Percentiles rank a stretch among this genome's conserved stretches.
phyloP scores from a whole-genome alignment of 140 eudicot species.

The Stevia rebaudiana region DNA sequence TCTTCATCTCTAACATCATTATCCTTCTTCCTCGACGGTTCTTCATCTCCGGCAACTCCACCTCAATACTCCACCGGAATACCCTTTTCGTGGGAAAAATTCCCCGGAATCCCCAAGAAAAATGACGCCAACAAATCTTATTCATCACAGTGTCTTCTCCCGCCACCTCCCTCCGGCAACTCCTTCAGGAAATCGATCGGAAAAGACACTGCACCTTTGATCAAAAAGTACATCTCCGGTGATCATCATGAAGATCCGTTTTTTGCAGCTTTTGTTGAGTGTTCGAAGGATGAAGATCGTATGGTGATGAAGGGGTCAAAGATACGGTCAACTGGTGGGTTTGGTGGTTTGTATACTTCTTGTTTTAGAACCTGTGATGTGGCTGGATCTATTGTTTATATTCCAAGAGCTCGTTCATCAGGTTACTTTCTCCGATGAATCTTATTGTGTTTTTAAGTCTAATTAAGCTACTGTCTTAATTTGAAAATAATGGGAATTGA shows the following conservation, averaged over 20 bases:
- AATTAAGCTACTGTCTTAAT: neutral
- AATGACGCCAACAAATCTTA: conserved; percentile 20
- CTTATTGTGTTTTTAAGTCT: neutral
- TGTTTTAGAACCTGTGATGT: conserved; percentile 54
- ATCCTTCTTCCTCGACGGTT: conserved; percentile 21
- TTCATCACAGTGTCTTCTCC: conserved; percentile 21
- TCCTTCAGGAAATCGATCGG: conserved; percentile 26
- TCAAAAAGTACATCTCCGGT: conserved; percentile 13
- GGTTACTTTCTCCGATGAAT: conserved; percentile 14
- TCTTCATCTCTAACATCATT: conserved; percentile 29
- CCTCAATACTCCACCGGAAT: conserved; percentile 38
- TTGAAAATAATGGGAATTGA: neutral
- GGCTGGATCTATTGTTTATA: conserved; percentile 51
- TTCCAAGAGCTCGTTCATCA: conserved; percentile 43
- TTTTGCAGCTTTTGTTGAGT: conserved; percentile 55
- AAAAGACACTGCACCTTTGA: neutral
- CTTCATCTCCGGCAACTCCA: conserved; percentile 27
- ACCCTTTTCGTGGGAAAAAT: conserved; percentile 72
- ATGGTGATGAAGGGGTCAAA: conserved; percentile 10
- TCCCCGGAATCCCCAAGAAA: conserved; percentile 63
- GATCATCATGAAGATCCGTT: conserved; percentile 48
- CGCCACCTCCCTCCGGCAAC: conserved; percentile 38
- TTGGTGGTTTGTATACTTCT: conserved; percentile 34
- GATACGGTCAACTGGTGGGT: conserved; percentile 4
- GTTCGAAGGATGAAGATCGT: conserved; percentile 51